A percentile compares a stretch with the other conserved stretches of the same genome.
Conservation (phyloP, 2,329 filamentous ascomycete genomes). For the Fusarium begoniae region DNA sequence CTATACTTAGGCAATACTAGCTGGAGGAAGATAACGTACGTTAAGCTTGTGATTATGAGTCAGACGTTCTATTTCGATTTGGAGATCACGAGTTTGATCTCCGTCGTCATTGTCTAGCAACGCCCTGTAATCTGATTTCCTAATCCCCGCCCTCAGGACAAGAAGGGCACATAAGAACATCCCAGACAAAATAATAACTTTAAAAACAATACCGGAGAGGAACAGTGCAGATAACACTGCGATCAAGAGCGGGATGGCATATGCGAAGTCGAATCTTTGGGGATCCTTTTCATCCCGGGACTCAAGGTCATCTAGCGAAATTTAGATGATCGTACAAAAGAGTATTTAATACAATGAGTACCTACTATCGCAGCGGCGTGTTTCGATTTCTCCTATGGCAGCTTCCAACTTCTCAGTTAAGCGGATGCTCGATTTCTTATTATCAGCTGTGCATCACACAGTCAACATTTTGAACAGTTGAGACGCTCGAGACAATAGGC, state of each 20-base stretch:
- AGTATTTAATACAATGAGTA: background rate
- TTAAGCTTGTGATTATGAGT: background rate
- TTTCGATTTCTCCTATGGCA: background rate
- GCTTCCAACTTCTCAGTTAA: background rate
- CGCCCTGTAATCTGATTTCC: background rate
- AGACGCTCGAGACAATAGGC: fast-evolving
- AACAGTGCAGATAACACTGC: background rate
- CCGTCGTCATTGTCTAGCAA: fast-evolving
- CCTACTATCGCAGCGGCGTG: background rate
- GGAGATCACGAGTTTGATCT: background rate
- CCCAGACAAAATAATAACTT: background rate
- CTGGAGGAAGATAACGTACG: background rate
- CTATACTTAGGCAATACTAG: too few species aligned
- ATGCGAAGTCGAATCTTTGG: background rate
- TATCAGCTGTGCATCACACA: background rate
- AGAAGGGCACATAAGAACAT: background rate
- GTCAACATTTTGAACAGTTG: background rate
- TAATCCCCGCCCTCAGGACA: background rate
- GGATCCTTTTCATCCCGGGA: too few species aligned
- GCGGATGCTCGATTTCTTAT: background rate
- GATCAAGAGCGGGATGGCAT: background rate
- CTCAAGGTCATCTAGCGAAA: too few species aligned
- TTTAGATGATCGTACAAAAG: background rate
- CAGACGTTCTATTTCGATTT: background rate
- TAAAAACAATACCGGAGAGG: fast-evolving